phyloP scores from a whole-genome alignment of 176 grass and related monocot species.

The Hordeum vulgare region DNA sequence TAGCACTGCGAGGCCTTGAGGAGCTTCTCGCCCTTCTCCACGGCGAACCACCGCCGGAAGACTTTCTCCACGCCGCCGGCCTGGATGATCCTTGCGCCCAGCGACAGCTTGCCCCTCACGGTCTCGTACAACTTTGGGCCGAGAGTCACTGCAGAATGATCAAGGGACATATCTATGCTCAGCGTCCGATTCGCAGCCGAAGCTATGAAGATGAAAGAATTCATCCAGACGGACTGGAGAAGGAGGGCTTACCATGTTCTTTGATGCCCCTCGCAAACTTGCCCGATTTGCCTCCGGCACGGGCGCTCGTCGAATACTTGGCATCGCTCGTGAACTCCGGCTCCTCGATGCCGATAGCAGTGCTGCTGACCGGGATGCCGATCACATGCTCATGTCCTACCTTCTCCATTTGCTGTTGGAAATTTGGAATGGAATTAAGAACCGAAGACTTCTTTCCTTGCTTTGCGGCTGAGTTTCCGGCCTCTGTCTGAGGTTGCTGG shows the following conservation, averaged over 20 bases:
- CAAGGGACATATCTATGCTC: not conserved
- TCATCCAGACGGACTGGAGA: not conserved
- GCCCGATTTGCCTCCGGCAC: conserved; percentile 26
- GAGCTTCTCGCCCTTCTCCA: conserved; percentile 48
- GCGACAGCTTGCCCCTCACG: conserved; percentile 71
- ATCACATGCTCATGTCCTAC: conserved; percentile 52
- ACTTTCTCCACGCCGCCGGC: conserved; percentile 76
- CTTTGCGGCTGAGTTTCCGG: conserved; percentile 13
- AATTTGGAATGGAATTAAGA: not conserved
- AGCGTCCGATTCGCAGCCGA: not conserved
- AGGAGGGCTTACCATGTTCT: conserved; percentile 57
- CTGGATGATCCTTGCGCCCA: conserved; percentile 62
- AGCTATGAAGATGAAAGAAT: not conserved
- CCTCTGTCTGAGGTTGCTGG: not conserved
- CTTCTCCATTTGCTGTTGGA: conserved; percentile 25
- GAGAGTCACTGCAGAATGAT: conserved; percentile 37
- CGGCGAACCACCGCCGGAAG: conserved; percentile 58
- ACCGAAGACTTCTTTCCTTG: not conserved
- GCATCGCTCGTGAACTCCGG: conserved; percentile 28
- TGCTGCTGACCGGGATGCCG: conserved; percentile 65
- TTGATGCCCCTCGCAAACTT: conserved; percentile 52
- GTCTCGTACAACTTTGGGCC: conserved; percentile 71
- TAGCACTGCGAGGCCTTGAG: conserved; percentile 77
- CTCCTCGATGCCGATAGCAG: conserved; percentile 56
- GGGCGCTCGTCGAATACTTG: not conserved